Conservation (phyloP, 148 eudicot species). For the Limonium bicolor region DNA sequence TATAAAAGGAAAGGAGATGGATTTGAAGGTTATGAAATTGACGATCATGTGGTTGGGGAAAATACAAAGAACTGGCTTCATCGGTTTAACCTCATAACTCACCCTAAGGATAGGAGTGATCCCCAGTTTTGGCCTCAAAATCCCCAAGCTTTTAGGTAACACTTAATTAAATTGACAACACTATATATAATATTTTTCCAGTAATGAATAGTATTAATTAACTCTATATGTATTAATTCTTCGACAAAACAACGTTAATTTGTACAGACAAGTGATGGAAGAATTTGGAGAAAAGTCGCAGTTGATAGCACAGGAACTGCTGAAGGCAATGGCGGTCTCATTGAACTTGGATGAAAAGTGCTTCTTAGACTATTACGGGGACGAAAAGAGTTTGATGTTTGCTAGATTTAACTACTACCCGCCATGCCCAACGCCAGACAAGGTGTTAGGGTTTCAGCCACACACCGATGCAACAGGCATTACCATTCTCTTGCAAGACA, state of each 20-base stretch:
- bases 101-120: slow-evolving; percentile 28
- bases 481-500: slow-evolving; percentile 27
- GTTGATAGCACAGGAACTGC: slow-evolving; percentile 8
- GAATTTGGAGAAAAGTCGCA: slow-evolving; percentile 11
- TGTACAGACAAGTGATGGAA: slow-evolving; percentile 10
- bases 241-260: no score
- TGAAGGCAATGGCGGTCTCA: slow-evolving; percentile 22
- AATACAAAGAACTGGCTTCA: slow-evolving; percentile 51
- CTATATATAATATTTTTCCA: no score
- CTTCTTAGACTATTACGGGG: slow-evolving; percentile 22
- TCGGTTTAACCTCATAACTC: slow-evolving; percentile 28
- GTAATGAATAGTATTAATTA: no score
- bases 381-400: background rate
- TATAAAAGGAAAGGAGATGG: slow-evolving; percentile 21
- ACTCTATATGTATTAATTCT: no score
- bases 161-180: no score
- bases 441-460: slow-evolving; percentile 17
- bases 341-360: slow-evolving; percentile 17
- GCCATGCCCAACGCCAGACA: slow-evolving; percentile 23
- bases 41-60: slow-evolving; percentile 16
- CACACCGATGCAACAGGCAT: slow-evolving; percentile 31
- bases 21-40: slow-evolving; percentile 52
- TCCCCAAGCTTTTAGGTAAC: slow-evolving; percentile 46
- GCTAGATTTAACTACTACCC: slow-evolving; percentile 27
- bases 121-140: slow-evolving; percentile 44